Evolutionary conservation across 495 filamentous ascomycete species (phyloP), one percentile per base, ranked within the genome.

Genomic region (Lasiosphaeria miniovina): DNA sequence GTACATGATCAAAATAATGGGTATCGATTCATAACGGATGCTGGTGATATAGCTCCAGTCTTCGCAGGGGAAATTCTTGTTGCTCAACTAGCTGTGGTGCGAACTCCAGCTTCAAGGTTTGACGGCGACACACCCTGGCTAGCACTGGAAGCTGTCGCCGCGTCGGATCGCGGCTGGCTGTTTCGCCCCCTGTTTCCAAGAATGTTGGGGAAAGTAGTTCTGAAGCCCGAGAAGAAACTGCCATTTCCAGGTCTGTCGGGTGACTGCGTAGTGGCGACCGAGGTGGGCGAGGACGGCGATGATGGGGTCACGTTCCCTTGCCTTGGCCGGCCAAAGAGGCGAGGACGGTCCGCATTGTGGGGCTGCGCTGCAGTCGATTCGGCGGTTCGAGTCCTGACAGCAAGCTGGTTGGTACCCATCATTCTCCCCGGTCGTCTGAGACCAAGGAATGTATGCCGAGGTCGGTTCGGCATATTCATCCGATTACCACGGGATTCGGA

Each of bases 401-500:
- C 41, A 12, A 32, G 15, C 32, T 41, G 48, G 15, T 2, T 46
- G 6, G 46, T 24, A 35, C 55, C 41, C 32, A 52, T 33, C 4
- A 58, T 60, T 46, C 63, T 61, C 50, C 49, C 58, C 15, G 52
- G 57, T 33, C 64, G 61, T 43, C 69, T 46, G n/a, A 72, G 46
- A 11, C 68, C 55, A 33, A 74, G 63, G 43, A 70, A 70, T 1
- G 65, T 60, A 33, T 54, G 57, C 2, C 64, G 54, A 2, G 70
- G 68, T 31, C 64, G 40, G 34, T 35, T 65, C 1, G 78, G 77
- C 64, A 78, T 57, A 49, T 78, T 79, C 65, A 79, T 75, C 2
- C 77, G 73, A 49, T 70, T 63, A 40, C 62, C 71, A 38, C 70
- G 71, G 9, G 61, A 43, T 46, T 69, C 64, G 49, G 38, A 52